Base-by-base conservation (phyloP, 2,329 filamentous ascomycete species). In the Aspergillus pseudoterreus region DNA sequence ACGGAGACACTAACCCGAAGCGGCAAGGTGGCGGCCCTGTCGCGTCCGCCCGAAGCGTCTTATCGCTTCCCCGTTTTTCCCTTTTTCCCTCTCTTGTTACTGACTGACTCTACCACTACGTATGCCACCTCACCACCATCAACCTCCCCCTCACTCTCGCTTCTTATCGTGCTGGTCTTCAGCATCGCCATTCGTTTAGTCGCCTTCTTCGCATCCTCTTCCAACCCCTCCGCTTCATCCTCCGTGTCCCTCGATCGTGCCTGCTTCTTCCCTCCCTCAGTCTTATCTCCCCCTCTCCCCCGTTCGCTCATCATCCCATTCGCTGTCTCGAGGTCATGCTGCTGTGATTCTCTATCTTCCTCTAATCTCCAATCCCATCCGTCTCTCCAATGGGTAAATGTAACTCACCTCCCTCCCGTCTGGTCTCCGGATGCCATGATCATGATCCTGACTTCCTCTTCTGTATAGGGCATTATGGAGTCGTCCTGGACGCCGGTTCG, bases 401-500 rank as follows among this genome's bases (percentile, higher is more conserved):
- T 74, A 67, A 50, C n/a, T n/a, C n/a, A n/a, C 32, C 30, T 47
- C 21, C 24, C 33, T 38, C 15, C 15, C 30, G 8, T 52, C 19
- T 10, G 9, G 14, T 46, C 32, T 17, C 15, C 10, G 15, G 22
- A 22, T 6, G 22, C 22, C 21, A 30, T 32, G 12, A 14, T 6
- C 9, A 8, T 10, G 35, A 48, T 11, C 15, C 52, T 57, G 22
- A 56, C 36, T 14, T 12, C 32, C 35, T 54, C 32, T 21, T 19
- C 45, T 21, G 6, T 27, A 15, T 27, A 82, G 79, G 79, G 78
- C 77, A 78, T 76, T 96, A 95, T 80, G 94, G 92, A 69, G 89
- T 97, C 64, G 92, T 99, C 68, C 83, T 99, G 66, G 94, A 99
- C 81, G 94, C 94, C 70, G 94, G 94, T 62, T 97, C 94, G 72